A percentile compares a stretch with the other conserved stretches of the same genome.
Conservation (phyloP, 2,329 filamentous ascomycete genomes). For the Septoria petroselini region DNA sequence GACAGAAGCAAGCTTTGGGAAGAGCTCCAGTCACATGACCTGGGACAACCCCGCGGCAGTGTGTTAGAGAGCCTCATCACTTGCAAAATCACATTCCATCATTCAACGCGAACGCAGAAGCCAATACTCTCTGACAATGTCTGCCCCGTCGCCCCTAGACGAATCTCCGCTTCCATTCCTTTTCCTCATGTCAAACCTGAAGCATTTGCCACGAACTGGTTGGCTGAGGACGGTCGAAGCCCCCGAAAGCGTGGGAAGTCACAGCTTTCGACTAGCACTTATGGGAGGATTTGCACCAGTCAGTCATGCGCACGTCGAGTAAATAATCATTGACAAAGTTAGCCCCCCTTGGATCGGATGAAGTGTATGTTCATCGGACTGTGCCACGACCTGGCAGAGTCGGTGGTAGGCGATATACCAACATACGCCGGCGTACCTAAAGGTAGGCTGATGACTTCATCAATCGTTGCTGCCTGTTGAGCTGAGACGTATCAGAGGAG, state of each 20-base stretch:
- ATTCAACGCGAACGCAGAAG: conserved; percentile 6
- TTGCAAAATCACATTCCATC: conserved; percentile 7
- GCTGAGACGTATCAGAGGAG: conserved; percentile 7
- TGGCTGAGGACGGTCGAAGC: conserved; percentile 6
- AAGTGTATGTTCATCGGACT: conserved; percentile 17
- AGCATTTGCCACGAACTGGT: conserved; percentile 7
- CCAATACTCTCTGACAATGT: conserved; percentile 7
- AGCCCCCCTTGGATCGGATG: conserved; percentile 3
- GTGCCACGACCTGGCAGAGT: conserved; percentile 16
- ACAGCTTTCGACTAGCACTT: conserved; percentile 8
- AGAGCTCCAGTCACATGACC: conserved; percentile 7
- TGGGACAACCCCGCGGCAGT: conserved; percentile 2
- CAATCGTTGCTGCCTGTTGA: conserved; percentile 7
- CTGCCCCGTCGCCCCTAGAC: conserved; percentile 4
- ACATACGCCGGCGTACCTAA: conserved; percentile 8
- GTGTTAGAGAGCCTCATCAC: neutral
- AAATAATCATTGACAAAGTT: conserved; percentile 9
- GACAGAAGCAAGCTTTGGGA: neutral
- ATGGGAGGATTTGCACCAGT: conserved; percentile 6
- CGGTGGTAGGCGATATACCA: conserved; percentile 17
- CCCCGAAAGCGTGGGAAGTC: conserved; percentile 7
- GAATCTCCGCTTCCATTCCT: conserved; percentile 7
- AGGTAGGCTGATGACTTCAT: conserved; percentile 5
- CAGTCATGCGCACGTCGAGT: conserved; percentile 5
- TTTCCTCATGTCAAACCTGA: conserved; percentile 7